phyloP scores from a whole-genome alignment of 306 rosid genomes.

The Castanea mollissima region DNA sequence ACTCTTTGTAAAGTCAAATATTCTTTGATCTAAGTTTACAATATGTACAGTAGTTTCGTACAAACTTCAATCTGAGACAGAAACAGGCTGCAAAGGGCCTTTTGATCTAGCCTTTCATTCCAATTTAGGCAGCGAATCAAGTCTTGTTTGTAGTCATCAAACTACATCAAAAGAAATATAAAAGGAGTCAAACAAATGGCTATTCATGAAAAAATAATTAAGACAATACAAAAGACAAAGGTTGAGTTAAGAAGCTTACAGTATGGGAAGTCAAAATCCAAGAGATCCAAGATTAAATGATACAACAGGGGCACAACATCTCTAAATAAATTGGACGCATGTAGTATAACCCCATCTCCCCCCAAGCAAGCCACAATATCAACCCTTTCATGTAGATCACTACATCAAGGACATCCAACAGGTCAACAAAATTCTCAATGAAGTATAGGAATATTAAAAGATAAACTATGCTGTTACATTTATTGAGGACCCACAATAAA shows the following conservation, averaged over 20 bases:
- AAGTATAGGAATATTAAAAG: slow-evolving; percentile 9
- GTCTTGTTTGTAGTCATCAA: slow-evolving; percentile 72
- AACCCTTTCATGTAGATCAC: slow-evolving; percentile 93
- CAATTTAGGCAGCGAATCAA: slow-evolving; percentile 97
- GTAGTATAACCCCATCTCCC: slow-evolving; percentile 97
- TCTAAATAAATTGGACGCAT: slow-evolving; percentile 87
- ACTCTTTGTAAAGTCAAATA: slow-evolving; percentile 17
- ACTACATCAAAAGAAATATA: slow-evolving; percentile 49
- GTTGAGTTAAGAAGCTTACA: slow-evolving; percentile 48
- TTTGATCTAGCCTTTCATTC: slow-evolving; percentile 97
- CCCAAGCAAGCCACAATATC: slow-evolving; percentile 99
- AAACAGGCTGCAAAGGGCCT: slow-evolving; percentile 62
- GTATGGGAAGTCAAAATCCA: slow-evolving; percentile 89
- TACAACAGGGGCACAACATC: slow-evolving; percentile 87
- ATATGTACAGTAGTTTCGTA: slow-evolving; percentile 51
- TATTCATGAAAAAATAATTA: background rate
- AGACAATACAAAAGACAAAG: slow-evolving; percentile 21
- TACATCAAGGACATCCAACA: slow-evolving; percentile 43
- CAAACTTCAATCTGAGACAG: slow-evolving; percentile 8
- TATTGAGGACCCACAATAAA: background rate
- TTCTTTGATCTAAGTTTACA: slow-evolving; percentile 26
- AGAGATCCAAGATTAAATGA: slow-evolving; percentile 98
- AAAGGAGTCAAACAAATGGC: slow-evolving; percentile 26
- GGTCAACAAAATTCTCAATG: slow-evolving; percentile 30
- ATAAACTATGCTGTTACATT: background rate